Evolutionary conservation across 305 asterid genomes (phyloP).

Genomic region (Fraxinus baroniana): DNA sequence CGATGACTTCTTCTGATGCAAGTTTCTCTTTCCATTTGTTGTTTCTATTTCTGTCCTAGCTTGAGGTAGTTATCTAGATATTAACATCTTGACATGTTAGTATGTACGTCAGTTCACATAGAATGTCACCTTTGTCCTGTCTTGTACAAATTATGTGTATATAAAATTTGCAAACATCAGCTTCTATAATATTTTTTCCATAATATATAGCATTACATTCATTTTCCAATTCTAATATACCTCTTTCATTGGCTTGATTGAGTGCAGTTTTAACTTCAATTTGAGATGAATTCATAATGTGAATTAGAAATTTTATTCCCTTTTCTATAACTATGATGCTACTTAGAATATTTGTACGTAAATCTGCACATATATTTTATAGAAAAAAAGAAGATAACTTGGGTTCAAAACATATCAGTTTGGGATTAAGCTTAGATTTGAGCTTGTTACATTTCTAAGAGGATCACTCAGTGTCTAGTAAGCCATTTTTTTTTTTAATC

Average conservation of each 20-base stretch:
- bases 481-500: neutral
- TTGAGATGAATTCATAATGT: neutral
- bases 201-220: constrained; percentile 25
- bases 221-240: constrained; percentile 21
- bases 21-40: constrained; percentile 50
- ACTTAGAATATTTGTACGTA: neutral
- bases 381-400: neutral
- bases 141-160: constrained; percentile 38
- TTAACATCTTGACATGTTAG: constrained; percentile 41
- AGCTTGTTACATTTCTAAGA: neutral
- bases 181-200: constrained; percentile 20
- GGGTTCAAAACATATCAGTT: constrained; percentile 10
- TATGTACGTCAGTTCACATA: constrained; percentile 44
- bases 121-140: constrained; percentile 37
- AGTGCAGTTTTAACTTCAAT: constrained; percentile 12
- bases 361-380: neutral
- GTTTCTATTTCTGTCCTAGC: constrained; percentile 47
- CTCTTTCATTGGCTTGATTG: constrained; percentile 21
- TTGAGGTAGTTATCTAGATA: constrained; percentile 52
- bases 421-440: constrained; percentile 1
- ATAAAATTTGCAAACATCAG: constrained; percentile 19
- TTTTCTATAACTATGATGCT: constrained; percentile 1
- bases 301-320: neutral
- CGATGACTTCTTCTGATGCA: constrained; percentile 95
- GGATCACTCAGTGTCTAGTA: neutral